Conservation (phyloP, 805 yeast genomes). For the Saccharomyces kudriavzevii region DNA sequence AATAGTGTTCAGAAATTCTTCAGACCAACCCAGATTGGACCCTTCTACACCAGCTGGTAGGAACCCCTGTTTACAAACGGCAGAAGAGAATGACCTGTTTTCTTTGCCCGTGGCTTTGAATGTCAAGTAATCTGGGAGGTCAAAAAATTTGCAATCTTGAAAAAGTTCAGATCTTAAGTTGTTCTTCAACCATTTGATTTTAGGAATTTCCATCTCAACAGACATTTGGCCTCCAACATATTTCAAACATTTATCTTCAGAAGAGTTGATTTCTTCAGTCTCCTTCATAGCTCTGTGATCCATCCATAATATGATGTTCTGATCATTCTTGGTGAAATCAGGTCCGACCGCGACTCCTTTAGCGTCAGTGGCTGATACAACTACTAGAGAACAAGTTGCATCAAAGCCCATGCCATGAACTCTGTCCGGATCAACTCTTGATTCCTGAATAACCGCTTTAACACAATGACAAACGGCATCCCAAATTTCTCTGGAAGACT, state of each 20-base stretch:
- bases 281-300: constrained; percentile 89
- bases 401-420: constrained; percentile 91
- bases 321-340: constrained; percentile 60
- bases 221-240: constrained; percentile 98
- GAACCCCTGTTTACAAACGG: constrained; percentile 92
- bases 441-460: constrained; percentile 61
- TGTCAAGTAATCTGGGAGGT: constrained; percentile 84
- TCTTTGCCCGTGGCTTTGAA: constrained; percentile 84
- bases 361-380: constrained; percentile 54
- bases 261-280: constrained; percentile 71
- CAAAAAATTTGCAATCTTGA: constrained; percentile 68
- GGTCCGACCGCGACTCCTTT: constrained; percentile 88
- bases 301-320: constrained; percentile 94
- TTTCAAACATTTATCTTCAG: constrained; percentile 69
- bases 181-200: constrained; percentile 91
- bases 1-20: constrained; percentile 58
- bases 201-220: constrained; percentile 96
- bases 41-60: constrained; percentile 89
- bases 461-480: constrained; percentile 77
- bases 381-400: constrained; percentile 94
- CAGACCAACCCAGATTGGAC: constrained; percentile 82
- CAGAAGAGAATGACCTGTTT: constrained; percentile 81
- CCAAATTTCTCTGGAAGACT: constrained; percentile 90
- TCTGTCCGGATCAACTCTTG: constrained; percentile 57
- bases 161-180: constrained; percentile 60